These are phyloP conservation scores for Linaria vulgaris DNA, from an alignment of 257 asterid genomes.

Conservation along the genomic window DNA sequence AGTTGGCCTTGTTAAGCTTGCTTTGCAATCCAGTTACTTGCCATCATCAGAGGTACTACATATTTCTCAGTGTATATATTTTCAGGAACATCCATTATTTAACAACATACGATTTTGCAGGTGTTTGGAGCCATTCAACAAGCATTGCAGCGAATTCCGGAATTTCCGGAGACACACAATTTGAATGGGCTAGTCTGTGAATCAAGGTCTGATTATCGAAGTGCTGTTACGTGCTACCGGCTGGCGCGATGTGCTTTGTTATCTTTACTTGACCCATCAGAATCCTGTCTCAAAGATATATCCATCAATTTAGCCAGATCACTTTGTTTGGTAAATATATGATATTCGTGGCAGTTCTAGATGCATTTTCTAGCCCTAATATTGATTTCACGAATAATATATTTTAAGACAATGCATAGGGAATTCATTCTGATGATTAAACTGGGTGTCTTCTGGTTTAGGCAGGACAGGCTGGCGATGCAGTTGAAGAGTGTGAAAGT, in stretches of 20 bases:
- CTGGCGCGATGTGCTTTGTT: slow-evolving; percentile 63
- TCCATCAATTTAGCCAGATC: slow-evolving; percentile 84
- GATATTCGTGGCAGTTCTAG: slow-evolving; percentile 17
- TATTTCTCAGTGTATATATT: slow-evolving; percentile 14
- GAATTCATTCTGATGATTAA: slow-evolving; percentile 9
- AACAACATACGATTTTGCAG: slow-evolving; percentile 39
- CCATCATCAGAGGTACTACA: slow-evolving; percentile 77
- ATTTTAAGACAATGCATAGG: not conserved
- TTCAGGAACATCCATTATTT: not conserved
- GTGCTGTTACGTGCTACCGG: slow-evolving; percentile 81
- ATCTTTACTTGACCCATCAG: slow-evolving; percentile 44
- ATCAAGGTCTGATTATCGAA: slow-evolving; percentile 70
- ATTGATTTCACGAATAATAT: not conserved
- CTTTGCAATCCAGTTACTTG: slow-evolving; percentile 58
- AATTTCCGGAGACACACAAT: slow-evolving; percentile 90
- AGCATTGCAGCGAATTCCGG: slow-evolving; percentile 84
- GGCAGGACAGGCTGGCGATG: slow-evolving; percentile 74
- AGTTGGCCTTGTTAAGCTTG: slow-evolving; percentile 89
- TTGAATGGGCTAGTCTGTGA: slow-evolving; percentile 88
- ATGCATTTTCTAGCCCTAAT: slow-evolving; percentile 20
- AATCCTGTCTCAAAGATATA: slow-evolving; percentile 49
- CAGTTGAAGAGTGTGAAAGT: slow-evolving; percentile 73
- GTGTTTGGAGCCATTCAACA: slow-evolving; percentile 86
- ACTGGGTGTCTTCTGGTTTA: slow-evolving; percentile 35
- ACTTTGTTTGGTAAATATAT: slow-evolving; percentile 72